Percentiles rank a stretch among this genome's conserved stretches.
These are phyloP conservation scores for Hibiscus tridactylites DNA, from an alignment of 345 rosid species.

Conservation along the genomic window DNA sequence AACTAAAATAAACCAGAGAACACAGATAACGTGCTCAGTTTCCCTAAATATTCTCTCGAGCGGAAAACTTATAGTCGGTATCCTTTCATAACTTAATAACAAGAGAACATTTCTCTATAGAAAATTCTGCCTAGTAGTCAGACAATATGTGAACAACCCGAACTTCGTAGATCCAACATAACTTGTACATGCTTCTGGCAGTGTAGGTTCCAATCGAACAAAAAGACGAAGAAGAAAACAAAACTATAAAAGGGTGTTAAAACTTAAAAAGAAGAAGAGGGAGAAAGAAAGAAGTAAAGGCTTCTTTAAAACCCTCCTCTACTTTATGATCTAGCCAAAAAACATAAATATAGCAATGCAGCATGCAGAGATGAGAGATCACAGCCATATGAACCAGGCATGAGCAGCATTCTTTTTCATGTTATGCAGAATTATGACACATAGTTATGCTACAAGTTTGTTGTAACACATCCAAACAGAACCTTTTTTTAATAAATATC, in stretches of 20 bases:
- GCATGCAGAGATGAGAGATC: background rate
- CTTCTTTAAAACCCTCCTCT: no score
- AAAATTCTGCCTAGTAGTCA: background rate
- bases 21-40: background rate
- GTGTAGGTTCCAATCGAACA: no score
- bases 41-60: background rate
- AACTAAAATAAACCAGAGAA: background rate
- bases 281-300: no score
- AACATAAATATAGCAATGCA: background rate
- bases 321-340: no score
- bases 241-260: no score
- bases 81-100: background rate
- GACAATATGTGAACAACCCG: background rate
- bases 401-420: background rate
- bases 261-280: no score
- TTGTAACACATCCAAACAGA: background rate
- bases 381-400: background rate
- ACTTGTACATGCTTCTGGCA: no score
- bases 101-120: background rate
- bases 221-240: no score
- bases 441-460: background rate
- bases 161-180: background rate
- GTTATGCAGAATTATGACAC: background rate
- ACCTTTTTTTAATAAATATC: background rate
- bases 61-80: background rate